phyloP scores from a whole-genome alignment of 75 land plant genomes.

The Pinus taeda region DNA sequence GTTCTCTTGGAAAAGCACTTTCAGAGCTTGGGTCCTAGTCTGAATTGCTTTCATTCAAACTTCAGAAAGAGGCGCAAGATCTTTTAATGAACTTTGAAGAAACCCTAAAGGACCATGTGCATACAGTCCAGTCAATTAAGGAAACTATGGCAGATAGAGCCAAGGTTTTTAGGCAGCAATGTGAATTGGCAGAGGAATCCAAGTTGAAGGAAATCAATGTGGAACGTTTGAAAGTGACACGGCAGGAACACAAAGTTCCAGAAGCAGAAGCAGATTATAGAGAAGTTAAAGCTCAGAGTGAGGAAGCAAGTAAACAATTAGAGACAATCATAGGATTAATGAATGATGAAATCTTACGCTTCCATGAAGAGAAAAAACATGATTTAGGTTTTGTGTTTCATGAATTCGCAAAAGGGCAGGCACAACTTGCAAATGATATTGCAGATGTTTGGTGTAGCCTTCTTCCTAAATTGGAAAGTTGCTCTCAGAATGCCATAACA shows the following conservation, averaged over 20 bases:
- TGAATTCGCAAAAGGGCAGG: constrained; percentile 91
- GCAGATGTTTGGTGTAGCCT: constrained; percentile 95
- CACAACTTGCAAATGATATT: constrained; percentile 64
- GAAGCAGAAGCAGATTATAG: constrained; percentile 83
- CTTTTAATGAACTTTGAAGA: constrained; percentile 92
- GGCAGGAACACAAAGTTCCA: constrained; percentile 63
- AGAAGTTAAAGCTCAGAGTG: constrained; percentile 86
- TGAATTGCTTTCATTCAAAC: constrained; percentile 70
- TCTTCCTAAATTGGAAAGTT: constrained; percentile 73
- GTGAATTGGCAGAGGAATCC: constrained; percentile 74
- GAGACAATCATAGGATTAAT: constrained; percentile 69
- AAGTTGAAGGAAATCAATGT: constrained; percentile 86
- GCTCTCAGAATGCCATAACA: constrained; percentile 18
- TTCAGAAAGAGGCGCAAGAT: constrained; percentile 85
- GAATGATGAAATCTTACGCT: constrained; percentile 84
- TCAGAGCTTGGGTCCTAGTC: constrained; percentile 73
- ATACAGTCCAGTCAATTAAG: constrained; percentile 93
- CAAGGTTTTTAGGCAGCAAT: constrained; percentile 82
- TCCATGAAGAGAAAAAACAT: constrained; percentile 83
- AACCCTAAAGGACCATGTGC: constrained; percentile 95
- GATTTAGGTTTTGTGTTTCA: constrained; percentile 87
- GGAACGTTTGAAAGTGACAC: constrained; percentile 53
- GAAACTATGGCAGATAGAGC: constrained; percentile 82
- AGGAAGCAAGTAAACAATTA: constrained; percentile 70
- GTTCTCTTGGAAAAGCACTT: constrained; percentile 76